phyloP scores from a whole-genome alignment of 176 grass and related monocot species.

The Alopecurus myosuroides region DNA sequence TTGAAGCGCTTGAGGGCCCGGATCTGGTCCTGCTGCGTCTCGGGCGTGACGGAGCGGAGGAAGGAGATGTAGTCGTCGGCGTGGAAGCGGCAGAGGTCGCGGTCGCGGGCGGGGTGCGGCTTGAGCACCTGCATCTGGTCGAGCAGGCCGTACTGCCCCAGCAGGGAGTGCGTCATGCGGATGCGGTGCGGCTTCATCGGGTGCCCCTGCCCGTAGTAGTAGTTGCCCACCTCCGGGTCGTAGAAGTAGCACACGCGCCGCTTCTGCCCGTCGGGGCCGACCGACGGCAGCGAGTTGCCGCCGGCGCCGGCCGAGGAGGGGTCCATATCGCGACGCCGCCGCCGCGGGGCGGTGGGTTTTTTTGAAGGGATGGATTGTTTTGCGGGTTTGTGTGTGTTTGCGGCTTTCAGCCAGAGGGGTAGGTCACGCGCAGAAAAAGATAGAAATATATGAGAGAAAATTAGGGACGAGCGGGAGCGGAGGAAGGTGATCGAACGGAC shows the following conservation, averaged over 20 bases:
- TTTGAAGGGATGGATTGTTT: background rate
- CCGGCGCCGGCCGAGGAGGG: constrained; percentile 32
- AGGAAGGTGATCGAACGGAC: background rate
- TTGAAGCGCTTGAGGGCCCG: constrained; percentile 71
- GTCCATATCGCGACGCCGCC: constrained; percentile 32
- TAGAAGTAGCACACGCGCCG: constrained; percentile 97
- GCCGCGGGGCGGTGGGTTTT: background rate
- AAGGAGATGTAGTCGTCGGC: constrained; percentile 89
- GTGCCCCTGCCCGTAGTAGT: constrained; percentile 95
- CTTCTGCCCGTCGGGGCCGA: constrained; percentile 62
- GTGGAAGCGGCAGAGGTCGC: constrained; percentile 85
- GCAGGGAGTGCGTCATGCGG: constrained; percentile 87
- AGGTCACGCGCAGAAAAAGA: background rate
- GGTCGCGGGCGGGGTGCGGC: constrained; percentile 54
- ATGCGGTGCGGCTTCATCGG: constrained; percentile 96
- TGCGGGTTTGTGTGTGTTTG: background rate
- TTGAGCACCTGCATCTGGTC: constrained; percentile 62
- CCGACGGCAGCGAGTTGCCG: constrained; percentile 68
- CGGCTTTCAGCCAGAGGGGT: background rate
- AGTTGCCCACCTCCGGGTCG: constrained; percentile 95
- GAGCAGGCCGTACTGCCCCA: constrained; percentile 68
- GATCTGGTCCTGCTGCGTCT: constrained; percentile 74
- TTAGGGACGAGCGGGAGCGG: background rate
- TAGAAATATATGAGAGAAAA: background rate
- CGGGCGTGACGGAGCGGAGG: constrained; percentile 69